These are phyloP conservation scores for Lichtheimia ornata DNA, from an alignment of 371 early-diverging fungal species.

Conservation along the genomic window DNA sequence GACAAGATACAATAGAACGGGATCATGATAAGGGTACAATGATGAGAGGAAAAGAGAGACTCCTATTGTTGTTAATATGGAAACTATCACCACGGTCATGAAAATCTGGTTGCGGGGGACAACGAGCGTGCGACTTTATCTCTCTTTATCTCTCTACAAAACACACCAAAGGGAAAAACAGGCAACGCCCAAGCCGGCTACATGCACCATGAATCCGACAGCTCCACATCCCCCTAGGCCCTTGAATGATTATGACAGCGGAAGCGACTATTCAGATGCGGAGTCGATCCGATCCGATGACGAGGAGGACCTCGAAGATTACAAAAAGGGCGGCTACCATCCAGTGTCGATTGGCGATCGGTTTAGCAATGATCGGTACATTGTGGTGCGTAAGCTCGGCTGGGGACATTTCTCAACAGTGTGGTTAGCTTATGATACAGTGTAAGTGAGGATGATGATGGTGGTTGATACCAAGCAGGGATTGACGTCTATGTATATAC, in stretches of 20 bases:
- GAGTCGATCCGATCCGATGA: slow-evolving; percentile 58
- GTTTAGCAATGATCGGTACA: slow-evolving; percentile 82
- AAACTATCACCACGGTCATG: no score
- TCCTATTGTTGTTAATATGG: no score
- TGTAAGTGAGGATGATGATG: slow-evolving; percentile 39
- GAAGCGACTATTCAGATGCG: slow-evolving; percentile 22
- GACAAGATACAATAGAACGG: no score
- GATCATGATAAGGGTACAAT: no score
- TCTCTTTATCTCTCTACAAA: no score
- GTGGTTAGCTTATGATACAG: slow-evolving; percentile 86
- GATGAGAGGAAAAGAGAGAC: no score
- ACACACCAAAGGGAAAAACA: no score
- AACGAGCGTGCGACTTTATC: no score
- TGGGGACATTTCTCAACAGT: slow-evolving; percentile 99
- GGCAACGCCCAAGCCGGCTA: neutral
- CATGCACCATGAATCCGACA: slow-evolving; percentile 1
- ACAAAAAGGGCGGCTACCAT: slow-evolving; percentile 93
- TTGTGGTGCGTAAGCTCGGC: slow-evolving; percentile 88
- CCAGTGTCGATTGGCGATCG: slow-evolving; percentile 83
- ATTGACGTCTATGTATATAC: neutral
- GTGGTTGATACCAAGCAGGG: no score
- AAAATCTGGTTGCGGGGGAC: no score
- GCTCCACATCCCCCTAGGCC: neutral
- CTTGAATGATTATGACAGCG: slow-evolving; percentile 13
- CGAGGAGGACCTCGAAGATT: slow-evolving; percentile 90